Percentiles rank a stretch among this genome's conserved stretches.
Evolutionary conservation across 805 yeast genomes (phyloP).

Genomic region (Starmerella khaoyaiensis): DNA sequence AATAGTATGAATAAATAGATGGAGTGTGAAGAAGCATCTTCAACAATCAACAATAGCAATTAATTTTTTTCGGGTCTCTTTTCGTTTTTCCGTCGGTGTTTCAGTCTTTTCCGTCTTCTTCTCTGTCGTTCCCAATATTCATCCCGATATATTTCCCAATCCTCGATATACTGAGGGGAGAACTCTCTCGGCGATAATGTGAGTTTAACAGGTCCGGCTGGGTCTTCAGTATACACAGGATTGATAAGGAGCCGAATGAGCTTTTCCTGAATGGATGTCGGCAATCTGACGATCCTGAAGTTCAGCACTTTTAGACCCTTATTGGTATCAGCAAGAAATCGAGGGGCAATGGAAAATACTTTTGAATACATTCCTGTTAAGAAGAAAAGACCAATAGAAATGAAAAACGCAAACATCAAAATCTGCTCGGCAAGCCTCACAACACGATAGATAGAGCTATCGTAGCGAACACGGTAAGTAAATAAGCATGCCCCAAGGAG

Average conservation of each 20-base stretch:
- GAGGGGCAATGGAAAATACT: constrained; percentile 69
- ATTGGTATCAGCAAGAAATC: constrained; percentile 69
- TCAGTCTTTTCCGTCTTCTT: constrained; percentile 5
- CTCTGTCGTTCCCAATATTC: constrained; percentile 63
- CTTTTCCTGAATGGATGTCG: constrained; percentile 23
- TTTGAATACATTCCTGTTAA: constrained; percentile 81
- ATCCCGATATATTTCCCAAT: constrained; percentile 87
- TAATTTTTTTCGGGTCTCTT: neutral
- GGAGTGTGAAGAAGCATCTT: constrained; percentile 46
- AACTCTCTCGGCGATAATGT: constrained; percentile 73
- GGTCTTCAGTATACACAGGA: constrained; percentile 22
- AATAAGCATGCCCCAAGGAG: constrained; percentile 23
- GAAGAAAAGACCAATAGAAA: constrained; percentile 65
- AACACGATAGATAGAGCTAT: constrained; percentile 30
- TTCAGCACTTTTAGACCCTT: constrained; percentile 80
- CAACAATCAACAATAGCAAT: constrained; percentile 33
- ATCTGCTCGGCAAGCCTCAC: constrained; percentile 28
- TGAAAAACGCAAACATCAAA: constrained; percentile 44
- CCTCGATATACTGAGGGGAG: constrained; percentile 71
- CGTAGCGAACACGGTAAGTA: constrained; percentile 24
- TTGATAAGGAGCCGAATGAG: constrained; percentile 20
- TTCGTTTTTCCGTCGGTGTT: neutral
- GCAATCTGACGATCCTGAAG: constrained; percentile 43
- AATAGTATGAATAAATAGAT: no score
- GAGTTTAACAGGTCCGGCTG: constrained; percentile 68